Conservation (phyloP, 2,329 filamentous ascomycete species). For the Aotearoamyces nothofagi region DNA sequence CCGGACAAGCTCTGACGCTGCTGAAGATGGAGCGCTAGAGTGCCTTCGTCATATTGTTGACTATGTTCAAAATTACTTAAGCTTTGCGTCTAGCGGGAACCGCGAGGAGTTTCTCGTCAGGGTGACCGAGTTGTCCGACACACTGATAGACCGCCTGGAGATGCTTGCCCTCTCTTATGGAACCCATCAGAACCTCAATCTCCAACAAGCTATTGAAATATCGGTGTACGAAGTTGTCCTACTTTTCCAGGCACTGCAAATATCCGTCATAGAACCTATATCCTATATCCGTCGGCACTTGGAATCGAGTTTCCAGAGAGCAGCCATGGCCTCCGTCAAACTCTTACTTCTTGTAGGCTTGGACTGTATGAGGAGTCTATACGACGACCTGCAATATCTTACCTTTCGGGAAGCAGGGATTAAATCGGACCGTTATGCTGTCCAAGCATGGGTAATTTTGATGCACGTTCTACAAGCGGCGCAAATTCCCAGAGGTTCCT, state of each 20-base stretch:
- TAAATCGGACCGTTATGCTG: slow-evolving; percentile 25
- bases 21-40: slow-evolving; percentile 4
- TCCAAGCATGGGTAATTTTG: slow-evolving; percentile 42
- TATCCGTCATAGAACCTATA: slow-evolving; percentile 20
- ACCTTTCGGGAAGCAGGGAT: slow-evolving; percentile 35
- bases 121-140: slow-evolving; percentile 14
- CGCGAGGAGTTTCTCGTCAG: slow-evolving; percentile 12
- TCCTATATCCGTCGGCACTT: slow-evolving; percentile 20
- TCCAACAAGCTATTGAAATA: slow-evolving; percentile 7
- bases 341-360: slow-evolving; percentile 28
- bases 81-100: slow-evolving; percentile 7
- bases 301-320: slow-evolving; percentile 31
- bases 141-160: neutral
- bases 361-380: slow-evolving; percentile 27
- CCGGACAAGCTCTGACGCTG: neutral
- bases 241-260: slow-evolving; percentile 23
- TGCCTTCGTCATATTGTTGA: slow-evolving; percentile 12
- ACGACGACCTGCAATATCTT: slow-evolving; percentile 29
- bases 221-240: slow-evolving; percentile 19
- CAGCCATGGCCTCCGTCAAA: slow-evolving; percentile 23
- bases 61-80: slow-evolving; percentile 15
- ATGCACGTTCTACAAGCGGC: slow-evolving; percentile 37
- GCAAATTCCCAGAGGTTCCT: slow-evolving; percentile 33
- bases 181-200: neutral
- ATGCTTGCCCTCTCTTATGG: neutral